Base-by-base conservation (phyloP, 345 rosid species). In the Populus nigra region DNA sequence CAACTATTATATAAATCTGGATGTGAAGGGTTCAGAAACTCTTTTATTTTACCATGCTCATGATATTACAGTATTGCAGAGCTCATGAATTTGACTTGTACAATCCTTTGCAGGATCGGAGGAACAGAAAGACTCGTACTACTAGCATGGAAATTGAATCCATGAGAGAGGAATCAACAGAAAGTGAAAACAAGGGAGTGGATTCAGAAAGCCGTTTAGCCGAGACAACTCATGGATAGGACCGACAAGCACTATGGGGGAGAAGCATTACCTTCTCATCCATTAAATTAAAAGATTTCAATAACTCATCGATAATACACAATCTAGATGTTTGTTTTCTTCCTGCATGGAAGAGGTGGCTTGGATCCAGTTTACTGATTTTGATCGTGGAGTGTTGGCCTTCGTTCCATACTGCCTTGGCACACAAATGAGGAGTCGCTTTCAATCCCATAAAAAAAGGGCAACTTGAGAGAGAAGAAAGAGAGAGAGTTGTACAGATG, bases 71-170 rank as follows among this genome's bases (percentile, higher is more conserved):
- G 17, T 53, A 53, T 57, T n/a, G 59, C 41, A 33, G 47, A 78
- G 41, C 43, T 22, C 39, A 38, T 65, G 50, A 39, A 63, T 29
- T 75, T 10, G 22, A 65, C 39, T 18, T 73, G 10, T 20, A 39
- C n/a, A 72, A 59, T 80, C 76, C 43, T 66, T 68, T 75, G 84
- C 83, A 95, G 98, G 97, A 87, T 73, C 87, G 96, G 68, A 93
- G 91, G 85, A 89, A 86, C 79, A 86, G 93, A 76, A 93, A 79
- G 83, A 91, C 93, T 78, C 90, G 88, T 17, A 85, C 93, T 3
- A 81, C 84, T 10, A 89, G 96, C 83, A 86, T 89, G 90, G 99
- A 95, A 72, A 93, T 91, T 1, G 91, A 90, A 79, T 88, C 90
- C 53, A 61, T 84, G 77, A 92, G 92, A 75, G 96, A 93, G 75